These are phyloP conservation scores for Syzygium oleosum DNA, from an alignment of 345 rosid species.

Conservation along the genomic window DNA sequence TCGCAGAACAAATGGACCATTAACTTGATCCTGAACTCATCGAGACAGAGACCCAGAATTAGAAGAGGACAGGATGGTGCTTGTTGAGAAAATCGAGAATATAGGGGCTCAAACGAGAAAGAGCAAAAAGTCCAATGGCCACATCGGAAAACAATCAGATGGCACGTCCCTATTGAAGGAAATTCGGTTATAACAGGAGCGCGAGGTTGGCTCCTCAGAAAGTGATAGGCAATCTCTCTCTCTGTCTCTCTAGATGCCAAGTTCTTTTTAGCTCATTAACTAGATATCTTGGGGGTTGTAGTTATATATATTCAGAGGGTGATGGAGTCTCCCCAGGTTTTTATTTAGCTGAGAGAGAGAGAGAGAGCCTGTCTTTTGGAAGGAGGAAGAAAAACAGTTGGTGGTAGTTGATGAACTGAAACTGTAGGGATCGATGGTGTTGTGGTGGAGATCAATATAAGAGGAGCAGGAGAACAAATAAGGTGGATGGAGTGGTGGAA, in stretches of 20 bases:
- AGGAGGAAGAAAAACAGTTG: neutral
- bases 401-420: neutral
- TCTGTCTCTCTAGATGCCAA: neutral
- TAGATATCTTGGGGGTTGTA: neutral
- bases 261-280: neutral
- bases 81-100: neutral
- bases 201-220: neutral
- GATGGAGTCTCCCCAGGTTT: neutral
- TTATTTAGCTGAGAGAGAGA: neutral
- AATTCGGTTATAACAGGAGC: neutral
- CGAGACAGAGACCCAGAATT: neutral
- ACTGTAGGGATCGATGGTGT: neutral
- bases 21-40: neutral
- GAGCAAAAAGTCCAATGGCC: neutral
- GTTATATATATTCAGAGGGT: neutral
- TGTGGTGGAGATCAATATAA: neutral
- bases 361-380: neutral
- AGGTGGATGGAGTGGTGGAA: constrained; percentile 4
- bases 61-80: neutral
- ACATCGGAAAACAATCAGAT: neutral
- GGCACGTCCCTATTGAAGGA: neutral
- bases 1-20: accelerated
- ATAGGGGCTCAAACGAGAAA: neutral
- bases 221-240: neutral
- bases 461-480: neutral